Base-by-base conservation (phyloP, 768 basidiomycete species). In the Mycena kentingensis region DNA sequence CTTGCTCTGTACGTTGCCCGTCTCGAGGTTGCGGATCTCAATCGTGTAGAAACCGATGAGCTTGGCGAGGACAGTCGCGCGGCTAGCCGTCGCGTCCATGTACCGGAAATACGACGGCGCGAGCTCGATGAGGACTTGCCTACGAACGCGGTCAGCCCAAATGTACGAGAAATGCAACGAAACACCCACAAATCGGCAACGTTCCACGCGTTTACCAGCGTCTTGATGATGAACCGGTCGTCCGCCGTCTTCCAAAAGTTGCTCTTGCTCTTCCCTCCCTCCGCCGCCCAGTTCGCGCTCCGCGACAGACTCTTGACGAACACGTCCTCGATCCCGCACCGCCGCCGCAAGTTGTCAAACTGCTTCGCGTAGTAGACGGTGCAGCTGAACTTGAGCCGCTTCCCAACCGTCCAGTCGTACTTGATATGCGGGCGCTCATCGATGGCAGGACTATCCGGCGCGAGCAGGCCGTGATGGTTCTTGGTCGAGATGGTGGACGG, bases 221-320 rank as follows among this genome's bases (percentile, higher is more conserved):
- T 89, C 79, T 92, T 92, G 73, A 92, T 86, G 60, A 93, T 84
- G 63, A 87, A 90, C 53, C 82, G 74, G 58, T 87, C 81, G 66
- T 93, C 90, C 24, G 70, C 66, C 39, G 87, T 90, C 76, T 87
- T 89, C 87, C 89, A 89, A 63, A 92, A 93, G 57, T 85, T 84
- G 2, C 82, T 83, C 62, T 77, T 80, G 67, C 87, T 89, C 78
- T 92, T 93, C 5, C 90, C 90, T 1, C 90, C 86, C 50, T 83
- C 83, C 0, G 89, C 88, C 12, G 76, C 71, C 89, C 90, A 93
- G 50, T 80, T 82, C 35, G 75, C 70, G 55, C 84, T 83, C 44
- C 71, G 67, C 21, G 75, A 73, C 57, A 92, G 64, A 63, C 87
- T 90, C 65, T 77, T 76, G 50, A 87, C 54, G 58, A 85, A 84